Evolutionary conservation across 2,329 filamentous ascomycete genomes (phyloP).

Genomic region (Colletotrichum melonis): DNA sequence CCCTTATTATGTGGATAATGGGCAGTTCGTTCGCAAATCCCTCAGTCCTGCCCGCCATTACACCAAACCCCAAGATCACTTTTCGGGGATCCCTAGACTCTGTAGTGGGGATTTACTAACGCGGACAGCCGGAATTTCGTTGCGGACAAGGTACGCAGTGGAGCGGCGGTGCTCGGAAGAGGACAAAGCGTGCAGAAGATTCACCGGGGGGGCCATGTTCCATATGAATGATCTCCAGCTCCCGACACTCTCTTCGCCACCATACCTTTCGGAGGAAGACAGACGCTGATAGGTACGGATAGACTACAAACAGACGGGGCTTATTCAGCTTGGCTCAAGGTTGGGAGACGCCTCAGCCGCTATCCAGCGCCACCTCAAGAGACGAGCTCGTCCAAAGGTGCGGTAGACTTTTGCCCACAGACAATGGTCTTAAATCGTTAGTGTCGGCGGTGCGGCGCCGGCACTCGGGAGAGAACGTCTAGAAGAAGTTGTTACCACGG

Average conservation of each 20-base stretch:
- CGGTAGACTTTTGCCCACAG: neutral
- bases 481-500: neutral
- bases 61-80: neutral
- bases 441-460: neutral
- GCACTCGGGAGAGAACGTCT: neutral
- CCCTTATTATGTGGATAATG: slow-evolving; percentile 24
- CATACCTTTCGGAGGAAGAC: neutral
- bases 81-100: slow-evolving; percentile 3
- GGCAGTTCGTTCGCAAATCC: neutral
- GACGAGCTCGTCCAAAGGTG: neutral
- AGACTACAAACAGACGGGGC: too few relatives aligned
- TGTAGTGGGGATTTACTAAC: slow-evolving; percentile 1
- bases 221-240: slow-evolving; percentile 8
- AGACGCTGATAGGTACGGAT: neutral
- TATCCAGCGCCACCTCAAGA: neutral
- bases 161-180: slow-evolving; percentile 3
- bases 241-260: slow-evolving; percentile 3
- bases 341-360: neutral
- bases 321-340: neutral
- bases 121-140: slow-evolving; percentile 3
- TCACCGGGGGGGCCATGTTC: slow-evolving; percentile 8
- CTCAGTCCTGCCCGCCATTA: neutral
- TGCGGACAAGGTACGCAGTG: neutral
- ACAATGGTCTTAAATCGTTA: neutral
- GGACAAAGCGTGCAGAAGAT: slow-evolving; percentile 18